Base-by-base conservation (phyloP, 2,329 filamentous ascomycete genomes). In the Exophiala lecanii-corni region DNA sequence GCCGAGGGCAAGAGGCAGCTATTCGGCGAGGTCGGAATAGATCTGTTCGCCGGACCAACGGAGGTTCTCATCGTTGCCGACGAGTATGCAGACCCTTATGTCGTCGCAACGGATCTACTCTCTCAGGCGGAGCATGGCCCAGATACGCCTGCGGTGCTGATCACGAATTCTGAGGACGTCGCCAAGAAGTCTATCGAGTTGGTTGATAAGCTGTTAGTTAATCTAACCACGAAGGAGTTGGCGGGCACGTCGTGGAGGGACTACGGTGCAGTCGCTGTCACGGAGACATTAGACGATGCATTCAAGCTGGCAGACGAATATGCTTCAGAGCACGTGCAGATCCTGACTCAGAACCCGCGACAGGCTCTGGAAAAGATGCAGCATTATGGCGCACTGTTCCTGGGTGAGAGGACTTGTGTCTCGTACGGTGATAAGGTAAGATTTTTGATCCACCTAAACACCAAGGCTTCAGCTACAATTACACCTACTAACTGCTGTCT, bases 1-100 rank as follows among this genome's bases (percentile, higher is more conserved):
- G 72, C 74, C 3, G 74, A 74, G 51, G 73, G 67, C 1, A 78
- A 77, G 54, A 62, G 72, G 0, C 73, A 75, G 54, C 57, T 77
- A 0, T 77, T 74, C 44, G 74, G 73, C 12, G 65, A 71, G 41
- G 68, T 77, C 19, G 73, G 74, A 4, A 78, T 77, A 42, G 73
- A 77, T 51, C 61, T 77, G 1, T 65, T 72, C 16, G 74, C 74
- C 0, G 74, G 74, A 0, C 74, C 74, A 9, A 76, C 73, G 0
- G 74, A 78, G 54, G 59, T 75, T 16, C 60, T 75, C 7, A 66
- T 76, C 21, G 68, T 75, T 1, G 70, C 71, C 2, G 73, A 76
- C 43, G 64, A 68, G 28, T 41, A 58, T 2, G 71, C 72, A 1
- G 68, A 74, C 54, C 66, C 70, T 0, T 68, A 68, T 41, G 68